Evolutionary conservation across 164 flowering plant genomes (phyloP), one percentile per base, ranked within the genome.

Genomic region (Nymphaea thermarum): DNA sequence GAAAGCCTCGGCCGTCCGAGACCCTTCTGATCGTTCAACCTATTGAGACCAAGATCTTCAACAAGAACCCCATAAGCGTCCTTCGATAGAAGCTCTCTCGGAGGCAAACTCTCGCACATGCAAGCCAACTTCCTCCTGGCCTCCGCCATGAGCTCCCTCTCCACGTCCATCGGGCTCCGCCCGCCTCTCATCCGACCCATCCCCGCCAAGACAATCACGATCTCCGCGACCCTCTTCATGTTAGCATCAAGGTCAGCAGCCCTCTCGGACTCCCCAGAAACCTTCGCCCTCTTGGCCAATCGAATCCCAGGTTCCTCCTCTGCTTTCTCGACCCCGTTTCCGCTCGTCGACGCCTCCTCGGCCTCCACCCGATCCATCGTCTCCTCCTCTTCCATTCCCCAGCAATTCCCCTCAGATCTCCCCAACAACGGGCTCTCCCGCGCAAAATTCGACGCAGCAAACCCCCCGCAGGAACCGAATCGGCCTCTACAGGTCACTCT

Each of bases 41-140:
- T 85, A 74, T 74, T 79, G 42, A 90, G 73, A 66, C 98, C 99
- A 68, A 94, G 81, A 81, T 94, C 99, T 66, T 91, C 96, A 69
- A 86, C 82, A 41, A 88, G 70, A 57, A 73, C 78, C 65, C 76
- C 83, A 75, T 85, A 73, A 2, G 81, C 87, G 59, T 87, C 94
- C 60, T 73, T 79, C 0, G 80, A 75, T 16, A 89, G 73, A 64
- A 94, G 77, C 74, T 94, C 98, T 80, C 73, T 81, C 1, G 97
- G 98, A 18, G 86, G 73, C 68, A 85, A 63, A 16, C 61, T 74
- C 47, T 76, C 79, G 60, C 99, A 91, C 64, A 86, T 71, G 60
- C 55, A 80, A 17, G 69, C 88, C 74, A 87, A 74, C 75, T 77
- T 85, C 70, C 73, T 79, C 82, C 89, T 77, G 2, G 96, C 97